These are phyloP conservation scores for Bruguiera sexangula DNA, from an alignment of 345 rosid species.

Conservation along the genomic window DNA sequence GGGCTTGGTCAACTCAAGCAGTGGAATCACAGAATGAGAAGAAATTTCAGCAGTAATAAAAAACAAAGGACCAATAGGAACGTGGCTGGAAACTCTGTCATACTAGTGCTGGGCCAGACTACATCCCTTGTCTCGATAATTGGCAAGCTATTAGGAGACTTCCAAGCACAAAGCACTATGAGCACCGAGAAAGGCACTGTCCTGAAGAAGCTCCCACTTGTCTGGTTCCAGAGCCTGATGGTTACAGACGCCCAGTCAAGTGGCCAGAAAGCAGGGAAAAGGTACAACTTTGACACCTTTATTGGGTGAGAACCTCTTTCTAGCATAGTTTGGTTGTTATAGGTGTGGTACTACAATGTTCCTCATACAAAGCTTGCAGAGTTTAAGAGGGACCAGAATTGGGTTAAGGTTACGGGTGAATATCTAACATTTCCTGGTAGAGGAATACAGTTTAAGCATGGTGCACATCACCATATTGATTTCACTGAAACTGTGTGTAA, in stretches of 20 bases:
- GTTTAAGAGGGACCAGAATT: slow-evolving; percentile 91
- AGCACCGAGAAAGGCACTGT: slow-evolving; percentile 61
- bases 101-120: slow-evolving; percentile 87
- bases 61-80: too few species aligned
- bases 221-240: slow-evolving; percentile 81
- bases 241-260: slow-evolving; percentile 61
- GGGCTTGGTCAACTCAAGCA: too few species aligned
- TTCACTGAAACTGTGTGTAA: slow-evolving; percentile 67
- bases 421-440: slow-evolving; percentile 97
- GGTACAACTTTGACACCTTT: slow-evolving; percentile 30
- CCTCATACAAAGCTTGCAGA: slow-evolving; percentile 64
- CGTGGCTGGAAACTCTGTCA: slow-evolving; percentile 72
- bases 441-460: slow-evolving; percentile 92
- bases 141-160: slow-evolving; percentile 69
- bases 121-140: slow-evolving; percentile 95
- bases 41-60: too few species aligned
- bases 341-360: slow-evolving; percentile 59
- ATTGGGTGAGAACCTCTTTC: neutral
- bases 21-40: too few species aligned
- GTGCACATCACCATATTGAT: slow-evolving; percentile 91
- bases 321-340: slow-evolving; percentile 9
- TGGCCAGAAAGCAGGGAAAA: slow-evolving; percentile 63
- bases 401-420: slow-evolving; percentile 91
- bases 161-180: slow-evolving; percentile 73
- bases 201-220: slow-evolving; percentile 75